These are phyloP conservation scores for Dictyophora rubrovolvata DNA, from an alignment of 768 basidiomycete genomes.

Conservation along the genomic window DNA sequence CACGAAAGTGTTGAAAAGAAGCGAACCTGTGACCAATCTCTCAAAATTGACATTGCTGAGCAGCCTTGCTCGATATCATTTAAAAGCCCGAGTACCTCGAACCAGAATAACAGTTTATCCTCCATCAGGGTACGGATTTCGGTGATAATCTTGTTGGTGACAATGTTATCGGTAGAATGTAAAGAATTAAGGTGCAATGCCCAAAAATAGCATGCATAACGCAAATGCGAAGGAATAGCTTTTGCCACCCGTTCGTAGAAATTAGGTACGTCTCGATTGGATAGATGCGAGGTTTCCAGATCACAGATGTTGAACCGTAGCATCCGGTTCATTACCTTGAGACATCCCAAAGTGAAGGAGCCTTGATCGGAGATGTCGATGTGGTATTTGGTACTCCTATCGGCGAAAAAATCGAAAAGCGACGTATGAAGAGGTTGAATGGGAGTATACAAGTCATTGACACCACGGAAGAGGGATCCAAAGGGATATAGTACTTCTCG, in stretches of 20 bases:
- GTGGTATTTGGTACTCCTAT: slow-evolving; percentile 12
- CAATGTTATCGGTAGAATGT: too few relatives aligned
- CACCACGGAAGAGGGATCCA: slow-evolving; percentile 17
- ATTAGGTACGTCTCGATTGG: neutral
- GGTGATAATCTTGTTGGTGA: too few relatives aligned
- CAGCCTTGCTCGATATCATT: slow-evolving; percentile 13
- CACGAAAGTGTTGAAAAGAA: neutral
- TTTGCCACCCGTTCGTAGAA: neutral
- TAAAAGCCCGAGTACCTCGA: slow-evolving; percentile 26
- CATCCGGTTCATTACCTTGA: neutral
- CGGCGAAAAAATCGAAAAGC: slow-evolving; percentile 20
- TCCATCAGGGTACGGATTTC: slow-evolving; percentile 11
- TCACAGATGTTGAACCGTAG: neutral
- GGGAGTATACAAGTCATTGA: slow-evolving; percentile 9
- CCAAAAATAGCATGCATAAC: neutral
- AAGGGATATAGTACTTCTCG: neutral
- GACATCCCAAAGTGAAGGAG: slow-evolving; percentile 14
- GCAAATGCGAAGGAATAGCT: neutral
- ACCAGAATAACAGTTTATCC: slow-evolving; percentile 26
- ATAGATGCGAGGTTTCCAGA: neutral
- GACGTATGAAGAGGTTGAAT: slow-evolving; percentile 19
- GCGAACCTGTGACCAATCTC: neutral
- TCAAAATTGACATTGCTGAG: slow-evolving; percentile 10
- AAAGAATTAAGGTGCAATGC: neutral
- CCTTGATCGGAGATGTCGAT: slow-evolving; percentile 14